Base-by-base conservation (phyloP, 116 monocot genomes). In the Trichopus zeylanicus region DNA sequence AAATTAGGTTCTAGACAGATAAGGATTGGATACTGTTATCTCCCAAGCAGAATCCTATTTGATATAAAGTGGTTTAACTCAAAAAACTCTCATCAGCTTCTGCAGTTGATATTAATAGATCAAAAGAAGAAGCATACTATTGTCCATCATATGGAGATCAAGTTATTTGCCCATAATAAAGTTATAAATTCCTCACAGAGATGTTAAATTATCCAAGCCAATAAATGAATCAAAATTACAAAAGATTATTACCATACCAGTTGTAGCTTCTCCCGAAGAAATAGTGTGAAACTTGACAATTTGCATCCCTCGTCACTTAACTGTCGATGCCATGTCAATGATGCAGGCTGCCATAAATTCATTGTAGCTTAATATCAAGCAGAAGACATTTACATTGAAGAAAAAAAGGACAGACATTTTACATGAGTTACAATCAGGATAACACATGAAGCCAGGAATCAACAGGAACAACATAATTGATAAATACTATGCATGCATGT, bases 241-340 rank as follows among this genome's bases (percentile, higher is more conserved):
- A 59, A 5, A 42, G 3, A 23, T 4, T 42, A 26, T 30, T 55
- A 13, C 42, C n/a, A 7, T 77, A 86, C 86, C 71, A 81, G 21
- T 24, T 62, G 29, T 6, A 81, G 2, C 39, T 29, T 72, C 71
- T 78, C 86, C 26, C 33, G 25, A 54, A 78, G 48, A 25, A 32
- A 66, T 25, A 81, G 22, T 39, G 71, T 68, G 51, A 86, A 81
- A 3, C 62, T 55, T 63, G 75, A 67, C 16, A 81, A 21, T 26
- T 60, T 68, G 23, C 51, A 28, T 19, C 62, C 78, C 31, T 78
- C 68, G 31, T 67, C 35, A 53, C 38, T 78, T 32, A 78, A 39
- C 33, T 81, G 76, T 10, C 78, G 64, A 37, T 67, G 38, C 85
- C 85, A 85, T 51, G 80, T 64, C 32, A 80, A 64, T 33, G 16